Conservation (phyloP, 2,329 filamentous ascomycete species). For the Phialocephala sp. region DNA sequence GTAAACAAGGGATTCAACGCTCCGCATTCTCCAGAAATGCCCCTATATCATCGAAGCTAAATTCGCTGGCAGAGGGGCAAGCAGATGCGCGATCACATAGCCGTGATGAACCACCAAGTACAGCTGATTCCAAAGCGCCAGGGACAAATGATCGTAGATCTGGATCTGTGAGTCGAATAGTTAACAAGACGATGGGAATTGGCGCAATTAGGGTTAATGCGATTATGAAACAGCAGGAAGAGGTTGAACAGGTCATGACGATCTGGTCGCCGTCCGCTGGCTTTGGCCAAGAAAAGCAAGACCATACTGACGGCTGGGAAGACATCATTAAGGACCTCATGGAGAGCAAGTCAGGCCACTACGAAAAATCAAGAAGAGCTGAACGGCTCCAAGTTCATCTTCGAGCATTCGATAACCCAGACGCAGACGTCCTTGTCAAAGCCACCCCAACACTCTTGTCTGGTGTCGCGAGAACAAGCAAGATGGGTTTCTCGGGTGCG, state of each 20-base stretch:
- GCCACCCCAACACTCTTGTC: constrained; percentile 88
- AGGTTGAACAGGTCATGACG: constrained; percentile 75
- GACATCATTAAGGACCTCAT: constrained; percentile 75
- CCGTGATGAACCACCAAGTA: constrained; percentile 54
- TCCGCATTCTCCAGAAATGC: constrained; percentile 58
- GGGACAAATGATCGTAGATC: constrained; percentile 38
- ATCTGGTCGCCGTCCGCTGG: constrained; percentile 73
- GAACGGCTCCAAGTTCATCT: constrained; percentile 82
- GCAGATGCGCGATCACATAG: constrained; percentile 22
- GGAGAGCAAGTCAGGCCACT: constrained; percentile 74
- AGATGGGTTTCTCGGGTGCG: constrained; percentile 92
- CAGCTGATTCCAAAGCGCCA: constrained; percentile 57
- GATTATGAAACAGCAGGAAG: constrained; percentile 72
- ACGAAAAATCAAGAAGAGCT: constrained; percentile 72
- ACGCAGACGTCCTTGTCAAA: constrained; percentile 82
- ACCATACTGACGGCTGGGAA: constrained; percentile 71
- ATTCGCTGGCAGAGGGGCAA: constrained; percentile 49
- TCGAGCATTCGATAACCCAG: constrained; percentile 75
- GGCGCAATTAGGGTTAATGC: constrained; percentile 79
- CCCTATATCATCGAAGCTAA: constrained; percentile 52
- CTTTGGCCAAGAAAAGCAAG: constrained; percentile 60
- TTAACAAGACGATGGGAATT: constrained; percentile 75
- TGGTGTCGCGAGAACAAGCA: constrained; percentile 78
- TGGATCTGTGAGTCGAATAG: constrained; percentile 50
- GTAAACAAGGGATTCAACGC: constrained; percentile 58